Evolutionary conservation across 2,329 filamentous ascomycete genomes (phyloP).

Genomic region (Neopestalotiopsis rosae): DNA sequence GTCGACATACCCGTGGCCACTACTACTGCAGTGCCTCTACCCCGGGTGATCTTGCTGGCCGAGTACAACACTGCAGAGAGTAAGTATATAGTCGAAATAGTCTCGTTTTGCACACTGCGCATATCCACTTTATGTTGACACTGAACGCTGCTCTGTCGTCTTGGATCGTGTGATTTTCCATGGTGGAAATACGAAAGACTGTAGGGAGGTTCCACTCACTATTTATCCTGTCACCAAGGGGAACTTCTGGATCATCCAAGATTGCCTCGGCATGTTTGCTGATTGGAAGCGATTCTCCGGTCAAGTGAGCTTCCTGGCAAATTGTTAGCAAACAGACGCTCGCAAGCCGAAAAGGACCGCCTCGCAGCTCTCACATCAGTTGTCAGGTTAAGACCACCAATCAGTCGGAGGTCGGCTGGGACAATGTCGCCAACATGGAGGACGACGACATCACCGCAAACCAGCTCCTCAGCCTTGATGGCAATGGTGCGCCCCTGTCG

Average conservation of each 20-base stretch:
- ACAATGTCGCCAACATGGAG: conserved; percentile 71
- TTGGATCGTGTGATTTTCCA: background rate
- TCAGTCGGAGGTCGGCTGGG: conserved; percentile 70
- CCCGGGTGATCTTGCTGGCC: conserved; percentile 74
- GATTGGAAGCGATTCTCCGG: conserved; percentile 74
- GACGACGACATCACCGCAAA: conserved; percentile 69
- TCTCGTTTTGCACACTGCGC: background rate
- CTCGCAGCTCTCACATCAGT: conserved; percentile 54
- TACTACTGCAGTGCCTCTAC: conserved; percentile 72
- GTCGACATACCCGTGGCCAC: conserved; percentile 75
- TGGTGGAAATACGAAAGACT: background rate
- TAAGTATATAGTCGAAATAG: background rate
- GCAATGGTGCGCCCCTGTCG: conserved; percentile 56
- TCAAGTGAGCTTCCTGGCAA: conserved; percentile 66
- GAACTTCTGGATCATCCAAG: conserved; percentile 57
- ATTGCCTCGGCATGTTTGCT: conserved; percentile 66
- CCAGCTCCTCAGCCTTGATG: conserved; percentile 61
- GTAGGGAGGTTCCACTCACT: background rate
- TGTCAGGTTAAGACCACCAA: conserved; percentile 74
- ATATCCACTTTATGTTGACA: too few relatives aligned
- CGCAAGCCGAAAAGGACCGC: background rate
- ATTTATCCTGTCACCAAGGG: conserved; percentile 73
- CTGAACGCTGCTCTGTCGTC: background rate
- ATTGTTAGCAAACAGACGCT: background rate
- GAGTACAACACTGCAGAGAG: conserved; percentile 63